These are phyloP conservation scores for Cladosporium sp. DNA, from an alignment of 2,329 filamentous ascomycete genomes.

Conservation along the genomic window DNA sequence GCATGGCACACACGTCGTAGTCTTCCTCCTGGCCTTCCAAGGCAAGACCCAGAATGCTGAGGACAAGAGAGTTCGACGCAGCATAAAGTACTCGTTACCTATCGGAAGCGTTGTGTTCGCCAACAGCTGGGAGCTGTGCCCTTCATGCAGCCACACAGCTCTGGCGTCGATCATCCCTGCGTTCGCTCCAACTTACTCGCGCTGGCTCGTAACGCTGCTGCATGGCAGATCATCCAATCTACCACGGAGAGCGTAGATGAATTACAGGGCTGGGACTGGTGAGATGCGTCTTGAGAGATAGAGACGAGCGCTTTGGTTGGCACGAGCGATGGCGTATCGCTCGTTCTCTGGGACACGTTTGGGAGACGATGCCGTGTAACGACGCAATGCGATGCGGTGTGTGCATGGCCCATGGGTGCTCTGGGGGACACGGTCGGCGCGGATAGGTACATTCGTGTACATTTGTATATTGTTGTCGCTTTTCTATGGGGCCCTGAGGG, in stretches of 20 bases:
- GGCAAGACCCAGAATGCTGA: background rate
- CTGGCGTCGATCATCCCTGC: constrained; percentile 11
- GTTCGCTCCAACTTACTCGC: constrained; percentile 2
- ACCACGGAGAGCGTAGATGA: background rate
- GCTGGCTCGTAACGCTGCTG: constrained; percentile 18
- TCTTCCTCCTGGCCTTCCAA: background rate
- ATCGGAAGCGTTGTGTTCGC: background rate
- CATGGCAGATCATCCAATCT: constrained; percentile 21
- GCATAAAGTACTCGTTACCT: background rate
- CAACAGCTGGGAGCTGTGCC: background rate
- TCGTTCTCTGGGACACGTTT: background rate
- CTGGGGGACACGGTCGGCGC: background rate
- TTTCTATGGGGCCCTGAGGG: background rate
- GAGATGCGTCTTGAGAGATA: background rate
- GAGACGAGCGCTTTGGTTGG: background rate
- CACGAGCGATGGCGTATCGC: constrained; percentile 12
- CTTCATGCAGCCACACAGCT: background rate
- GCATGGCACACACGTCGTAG: constrained; percentile 7
- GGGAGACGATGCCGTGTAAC: background rate
- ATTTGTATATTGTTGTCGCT: background rate
- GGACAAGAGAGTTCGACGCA: background rate
- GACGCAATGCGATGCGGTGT: background rate
- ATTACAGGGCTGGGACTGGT: background rate
- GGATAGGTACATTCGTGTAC: background rate
- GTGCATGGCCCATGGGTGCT: background rate